Evolutionary conservation across 2,329 filamentous ascomycete species (phyloP).

Genomic region (Cladosporium sp.): DNA sequence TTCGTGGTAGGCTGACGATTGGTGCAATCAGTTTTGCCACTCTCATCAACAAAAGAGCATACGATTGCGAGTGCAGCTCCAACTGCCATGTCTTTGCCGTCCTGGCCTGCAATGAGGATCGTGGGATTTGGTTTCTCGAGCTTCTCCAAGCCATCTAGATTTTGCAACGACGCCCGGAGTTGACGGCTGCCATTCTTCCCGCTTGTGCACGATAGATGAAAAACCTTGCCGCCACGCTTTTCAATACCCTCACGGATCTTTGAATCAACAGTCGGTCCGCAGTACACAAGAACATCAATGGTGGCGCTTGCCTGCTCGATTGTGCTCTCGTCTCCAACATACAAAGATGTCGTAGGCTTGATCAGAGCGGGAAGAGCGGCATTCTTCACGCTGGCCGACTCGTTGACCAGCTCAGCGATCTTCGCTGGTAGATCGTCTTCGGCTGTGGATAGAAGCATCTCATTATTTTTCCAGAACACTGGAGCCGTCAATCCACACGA

Average conservation of each 20-base stretch:
- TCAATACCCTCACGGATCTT: neutral
- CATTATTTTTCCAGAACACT: constrained; percentile 75
- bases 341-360: constrained; percentile 45
- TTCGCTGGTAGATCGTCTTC: constrained; percentile 65
- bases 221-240: constrained; percentile 20
- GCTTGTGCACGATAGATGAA: constrained; percentile 66
- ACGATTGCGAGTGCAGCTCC: constrained; percentile 75
- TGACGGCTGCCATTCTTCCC: constrained; percentile 81
- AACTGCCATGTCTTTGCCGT: constrained; percentile 77
- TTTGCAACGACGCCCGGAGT: constrained; percentile 69
- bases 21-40: constrained; percentile 49
- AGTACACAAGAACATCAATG: constrained; percentile 47
- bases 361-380: constrained; percentile 41
- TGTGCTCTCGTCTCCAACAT: constrained; percentile 44
- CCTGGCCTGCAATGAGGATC: constrained; percentile 68
- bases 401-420: constrained; percentile 48
- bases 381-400: constrained; percentile 13
- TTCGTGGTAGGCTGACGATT: constrained; percentile 43
- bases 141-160: constrained; percentile 44
- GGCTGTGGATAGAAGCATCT: constrained; percentile 60
- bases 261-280: constrained; percentile 46
- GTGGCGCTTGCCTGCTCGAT: constrained; percentile 41
- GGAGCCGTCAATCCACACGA: constrained; percentile 74
- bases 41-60: constrained; percentile 70
- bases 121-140: constrained; percentile 22